Evolutionary conservation across 192 early-diverging fungal genomes (phyloP).

Genomic region (Coemansia sp.): DNA sequence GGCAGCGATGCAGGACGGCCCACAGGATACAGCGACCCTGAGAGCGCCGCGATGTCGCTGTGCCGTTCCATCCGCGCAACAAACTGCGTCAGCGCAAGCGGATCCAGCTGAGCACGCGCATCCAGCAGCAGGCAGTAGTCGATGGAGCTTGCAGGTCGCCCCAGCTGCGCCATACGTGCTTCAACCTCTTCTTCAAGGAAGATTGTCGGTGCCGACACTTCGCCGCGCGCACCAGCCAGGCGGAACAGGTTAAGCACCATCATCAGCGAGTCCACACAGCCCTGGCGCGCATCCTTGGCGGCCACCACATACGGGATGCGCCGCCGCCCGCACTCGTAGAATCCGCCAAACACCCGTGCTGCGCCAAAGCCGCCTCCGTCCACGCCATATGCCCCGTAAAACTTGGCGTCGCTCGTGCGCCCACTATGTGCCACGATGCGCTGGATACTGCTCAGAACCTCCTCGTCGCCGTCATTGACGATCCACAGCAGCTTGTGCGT

Average conservation of each 20-base stretch:
- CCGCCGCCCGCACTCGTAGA: conserved; percentile 86
- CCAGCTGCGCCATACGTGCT: conserved; percentile 31
- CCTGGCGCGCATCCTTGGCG: conserved; percentile 65
- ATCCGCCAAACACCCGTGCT: conserved; percentile 79
- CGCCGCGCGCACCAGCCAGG: neutral
- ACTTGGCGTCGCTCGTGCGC: conserved; percentile 38
- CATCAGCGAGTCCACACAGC: conserved; percentile 50
- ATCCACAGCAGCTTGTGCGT: conserved; percentile 44
- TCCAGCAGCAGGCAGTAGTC: conserved; percentile 39
- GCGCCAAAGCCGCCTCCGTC: conserved; percentile 29
- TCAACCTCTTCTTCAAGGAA: conserved; percentile 53
- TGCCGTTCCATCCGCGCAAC: conserved; percentile 44
- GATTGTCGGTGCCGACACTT: conserved; percentile 19
- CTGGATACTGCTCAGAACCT: conserved; percentile 24
- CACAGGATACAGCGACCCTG: conserved; percentile 41
- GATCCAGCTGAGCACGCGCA: conserved; percentile 41
- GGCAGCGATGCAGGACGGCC: conserved; percentile 38
- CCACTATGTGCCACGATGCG: conserved; percentile 44
- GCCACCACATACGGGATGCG: conserved; percentile 91
- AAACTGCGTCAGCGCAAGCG: conserved; percentile 47
- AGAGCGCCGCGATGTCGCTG: conserved; percentile 27
- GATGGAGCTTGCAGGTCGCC: conserved; percentile 21
- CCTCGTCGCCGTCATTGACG: conserved; percentile 41
- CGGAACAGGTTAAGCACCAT: conserved; percentile 50
- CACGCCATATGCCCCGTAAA: conserved; percentile 44